Percentiles rank a stretch among this genome's conserved stretches.
These are phyloP conservation scores for Penicillium longicatenatum DNA, from an alignment of 495 filamentous ascomycete species.

Conservation along the genomic window DNA sequence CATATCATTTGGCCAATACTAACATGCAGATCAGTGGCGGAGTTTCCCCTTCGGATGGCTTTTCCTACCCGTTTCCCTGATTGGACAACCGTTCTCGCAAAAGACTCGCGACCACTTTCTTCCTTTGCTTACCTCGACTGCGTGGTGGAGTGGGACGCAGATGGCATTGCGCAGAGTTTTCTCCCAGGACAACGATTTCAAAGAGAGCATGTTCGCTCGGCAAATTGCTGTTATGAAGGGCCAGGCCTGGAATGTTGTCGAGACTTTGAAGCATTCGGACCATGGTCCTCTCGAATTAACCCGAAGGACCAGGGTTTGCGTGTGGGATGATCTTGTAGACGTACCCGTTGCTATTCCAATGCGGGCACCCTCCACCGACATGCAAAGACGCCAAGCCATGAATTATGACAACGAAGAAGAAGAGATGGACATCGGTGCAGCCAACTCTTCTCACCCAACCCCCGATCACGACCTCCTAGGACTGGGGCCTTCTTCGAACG, in stretches of 20 bases:
- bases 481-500: conserved; percentile 60
- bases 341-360: conserved; percentile 92
- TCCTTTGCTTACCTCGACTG: conserved; percentile 85
- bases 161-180: conserved; percentile 81
- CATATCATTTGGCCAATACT: conserved; percentile 12
- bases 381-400: conserved; percentile 59
- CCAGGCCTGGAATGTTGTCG: conserved; percentile 98
- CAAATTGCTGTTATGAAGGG: conserved; percentile 99
- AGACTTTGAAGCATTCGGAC: conserved; percentile 88
- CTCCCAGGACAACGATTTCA: conserved; percentile 89
- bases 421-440: conserved; percentile 89
- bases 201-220: conserved; percentile 95
- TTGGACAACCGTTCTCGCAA: conserved; percentile 93
- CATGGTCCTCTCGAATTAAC: conserved; percentile 95
- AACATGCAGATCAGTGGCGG: conserved; percentile 56
- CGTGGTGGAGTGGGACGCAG: conserved; percentile 97
- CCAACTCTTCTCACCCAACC: conserved; percentile 58
- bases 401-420: conserved; percentile 63
- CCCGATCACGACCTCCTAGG: conserved; percentile 73
- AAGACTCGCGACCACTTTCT: conserved; percentile 92
- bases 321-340: conserved; percentile 98
- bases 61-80: conserved; percentile 93
- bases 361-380: conserved; percentile 72
- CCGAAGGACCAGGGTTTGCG: conserved; percentile 83
- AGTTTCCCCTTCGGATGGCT: conserved; percentile 99